Evolutionary conservation across 164 flowering plant genomes (phyloP).

Genomic region (Sextonia rubra): DNA sequence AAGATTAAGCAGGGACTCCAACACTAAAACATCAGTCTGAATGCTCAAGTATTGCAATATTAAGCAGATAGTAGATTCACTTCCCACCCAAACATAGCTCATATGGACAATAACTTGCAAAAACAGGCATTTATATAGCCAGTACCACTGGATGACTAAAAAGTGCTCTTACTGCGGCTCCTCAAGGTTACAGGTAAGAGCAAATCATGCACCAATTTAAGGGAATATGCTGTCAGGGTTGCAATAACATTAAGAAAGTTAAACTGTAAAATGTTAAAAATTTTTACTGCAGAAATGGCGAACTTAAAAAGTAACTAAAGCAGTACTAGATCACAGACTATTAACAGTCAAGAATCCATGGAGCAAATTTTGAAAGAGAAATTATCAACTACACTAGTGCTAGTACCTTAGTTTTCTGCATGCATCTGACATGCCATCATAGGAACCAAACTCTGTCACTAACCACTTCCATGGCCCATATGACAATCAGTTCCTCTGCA

Average conservation of each 20-base stretch:
- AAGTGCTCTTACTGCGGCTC: slow-evolving; percentile 51
- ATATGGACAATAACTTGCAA: not conserved
- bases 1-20: too few species aligned
- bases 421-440: slow-evolving; percentile 86
- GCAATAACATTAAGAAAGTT: slow-evolving; percentile 89
- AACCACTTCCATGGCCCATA: slow-evolving; percentile 94
- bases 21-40: too few species aligned
- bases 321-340: not conserved
- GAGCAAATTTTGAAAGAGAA: not conserved
- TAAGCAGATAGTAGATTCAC: not conserved
- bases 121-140: too few species aligned
- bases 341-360: not conserved
- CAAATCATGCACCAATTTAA: slow-evolving; percentile 63
- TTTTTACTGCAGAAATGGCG: too few species aligned
- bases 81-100: not conserved
- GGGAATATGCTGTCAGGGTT: slow-evolving; percentile 91
- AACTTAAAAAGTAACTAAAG: slow-evolving; percentile 10
- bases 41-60: not conserved
- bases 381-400: not conserved
- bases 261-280: slow-evolving; percentile 49
- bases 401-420: slow-evolving; percentile 84
- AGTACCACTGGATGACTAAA: slow-evolving; percentile 97
- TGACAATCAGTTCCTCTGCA: slow-evolving; percentile 61
- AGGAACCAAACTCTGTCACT: slow-evolving; percentile 75
- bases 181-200: slow-evolving; percentile 74